Percentiles rank a stretch among this genome's conserved stretches.
Evolutionary conservation across 208 protist species (phyloP).

Genomic region (Porcisia hertigi): DNA sequence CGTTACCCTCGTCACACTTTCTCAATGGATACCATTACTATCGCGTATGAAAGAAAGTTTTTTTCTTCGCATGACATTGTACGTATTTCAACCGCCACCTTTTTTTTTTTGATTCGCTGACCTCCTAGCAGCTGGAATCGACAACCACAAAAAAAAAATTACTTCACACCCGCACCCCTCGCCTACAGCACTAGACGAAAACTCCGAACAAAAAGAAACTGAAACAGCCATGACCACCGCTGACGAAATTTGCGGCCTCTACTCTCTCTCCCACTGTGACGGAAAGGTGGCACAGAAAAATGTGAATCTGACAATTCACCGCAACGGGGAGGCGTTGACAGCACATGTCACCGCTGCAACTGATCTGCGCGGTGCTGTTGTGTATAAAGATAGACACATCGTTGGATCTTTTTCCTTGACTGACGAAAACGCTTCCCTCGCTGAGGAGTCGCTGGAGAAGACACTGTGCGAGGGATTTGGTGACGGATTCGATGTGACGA

Average conservation of each 20-base stretch:
- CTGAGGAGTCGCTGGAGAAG: slow-evolving; percentile 56
- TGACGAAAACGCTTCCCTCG: slow-evolving; percentile 36
- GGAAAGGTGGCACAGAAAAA: slow-evolving; percentile 28
- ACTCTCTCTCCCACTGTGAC: slow-evolving; percentile 55
- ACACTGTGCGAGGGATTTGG: slow-evolving; percentile 44
- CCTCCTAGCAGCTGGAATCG: not conserved
- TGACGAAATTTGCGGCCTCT: slow-evolving; percentile 57
- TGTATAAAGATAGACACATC: slow-evolving; percentile 35
- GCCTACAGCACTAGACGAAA: not conserved
- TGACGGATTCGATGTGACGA: slow-evolving; percentile 44
- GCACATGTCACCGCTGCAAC: slow-evolving; percentile 44
- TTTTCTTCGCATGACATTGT: not conserved
- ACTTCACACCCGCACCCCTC: not conserved
- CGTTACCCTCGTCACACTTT: not conserved
- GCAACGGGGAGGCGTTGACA: slow-evolving; percentile 32
- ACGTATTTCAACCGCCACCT: too few relatives aligned
- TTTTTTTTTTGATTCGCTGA: not conserved
- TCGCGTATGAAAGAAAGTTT: not conserved
- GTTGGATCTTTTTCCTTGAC: slow-evolving; percentile 44
- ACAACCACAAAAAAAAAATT: not conserved
- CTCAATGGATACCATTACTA: not conserved
- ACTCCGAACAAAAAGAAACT: not conserved
- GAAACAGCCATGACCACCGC: slow-evolving; percentile 21
- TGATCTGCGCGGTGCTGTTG: slow-evolving; percentile 45
- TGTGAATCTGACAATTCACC: slow-evolving; percentile 41